Base-by-base conservation (phyloP, 495 filamentous ascomycete genomes). In the Copromyces sp. region DNA sequence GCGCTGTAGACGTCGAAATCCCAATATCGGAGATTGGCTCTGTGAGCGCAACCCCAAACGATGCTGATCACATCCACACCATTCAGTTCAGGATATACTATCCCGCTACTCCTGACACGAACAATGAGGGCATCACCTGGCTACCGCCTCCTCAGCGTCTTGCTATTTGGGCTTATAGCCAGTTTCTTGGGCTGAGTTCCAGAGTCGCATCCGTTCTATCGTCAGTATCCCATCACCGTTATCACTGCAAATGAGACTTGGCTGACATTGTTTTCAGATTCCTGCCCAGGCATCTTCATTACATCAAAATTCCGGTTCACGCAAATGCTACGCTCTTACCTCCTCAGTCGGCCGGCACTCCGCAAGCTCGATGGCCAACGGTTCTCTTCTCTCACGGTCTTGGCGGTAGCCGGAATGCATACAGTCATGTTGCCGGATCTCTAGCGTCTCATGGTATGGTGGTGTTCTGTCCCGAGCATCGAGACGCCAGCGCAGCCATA, bases 351-450 rank as follows among this genome's bases (percentile, higher is more conserved):
- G 35, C 75, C 24, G 75, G 80, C 37, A 77, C 74, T 61, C 72
- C 80, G 6, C 73, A 81, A 69, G 75, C 79, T 29, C 81, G 87
- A 83, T 93, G 92, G 89, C 92, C 92, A 2, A 91, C 92, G 0
- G 87, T 91, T 82, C 83, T 95, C 40, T 94, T 95, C 81, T 93
- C 91, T 11, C 92, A 95, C 77, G 92, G 92, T 4, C 84, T 94
- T 3, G 93, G 90, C 4, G 92, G 92, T 20, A 89, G 86, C 47
- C 82, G 90, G 40, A 93, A 93, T 69, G 84, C 92, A 32, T 95
- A 94, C 81, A 93, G 90, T 42, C 87, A 93, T 76, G 73, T 94
- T 11, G 86, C 84, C 29, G 90, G 90, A 8, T 91, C 90, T 0
- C 76, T 95, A 32, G 90, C 92, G 2, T 91, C 90, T 9, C 86